Evolutionary conservation across 306 rosid genomes (phyloP), one percentile per base, ranked within the genome.

Genomic region (Urtica urens): DNA sequence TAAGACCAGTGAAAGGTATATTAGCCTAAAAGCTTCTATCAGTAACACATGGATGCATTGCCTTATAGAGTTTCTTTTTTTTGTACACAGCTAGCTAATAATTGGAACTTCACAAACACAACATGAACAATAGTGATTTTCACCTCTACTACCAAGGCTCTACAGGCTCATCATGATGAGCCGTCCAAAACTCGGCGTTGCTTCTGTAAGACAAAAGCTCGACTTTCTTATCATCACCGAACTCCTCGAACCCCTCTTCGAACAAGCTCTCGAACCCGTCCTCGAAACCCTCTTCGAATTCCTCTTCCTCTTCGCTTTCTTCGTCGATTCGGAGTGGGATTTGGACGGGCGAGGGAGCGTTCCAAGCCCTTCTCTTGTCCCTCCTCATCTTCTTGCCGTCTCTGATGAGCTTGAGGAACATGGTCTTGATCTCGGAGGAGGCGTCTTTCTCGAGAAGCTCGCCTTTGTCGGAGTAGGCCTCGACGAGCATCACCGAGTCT

Each of bases 71-170:
- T n/a, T n/a, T n/a, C n/a, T n/a, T n/a, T n/a, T n/a, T n/a, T n/a
- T n/a, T n/a, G n/a, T n/a, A n/a, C n/a, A n/a, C n/a, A n/a, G n/a
- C n/a, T n/a, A n/a, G n/a, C n/a, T n/a, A n/a, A n/a, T n/a, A n/a
- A n/a, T n/a, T n/a, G n/a, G n/a, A n/a, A n/a, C n/a, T n/a, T n/a
- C n/a, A n/a, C n/a, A n/a, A n/a, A n/a, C n/a, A n/a, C n/a, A n/a
- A n/a, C n/a, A n/a, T n/a, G n/a, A n/a, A n/a, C n/a, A n/a, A n/a
- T n/a, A n/a, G n/a, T n/a, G n/a, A n/a, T n/a, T n/a, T n/a, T n/a
- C n/a, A n/a, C n/a, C n/a, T n/a, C n/a, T n/a, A n/a, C 77, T 82
- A 88, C 95, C 96, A 88, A 44, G 93, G 93, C 50, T 83, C 73
- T 47, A 39, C 38, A 9, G 49, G 72, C 51, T n/a, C 72, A 40